phyloP scores from a whole-genome alignment of 2,329 filamentous ascomycete genomes.

The Verruconis gallopava region DNA sequence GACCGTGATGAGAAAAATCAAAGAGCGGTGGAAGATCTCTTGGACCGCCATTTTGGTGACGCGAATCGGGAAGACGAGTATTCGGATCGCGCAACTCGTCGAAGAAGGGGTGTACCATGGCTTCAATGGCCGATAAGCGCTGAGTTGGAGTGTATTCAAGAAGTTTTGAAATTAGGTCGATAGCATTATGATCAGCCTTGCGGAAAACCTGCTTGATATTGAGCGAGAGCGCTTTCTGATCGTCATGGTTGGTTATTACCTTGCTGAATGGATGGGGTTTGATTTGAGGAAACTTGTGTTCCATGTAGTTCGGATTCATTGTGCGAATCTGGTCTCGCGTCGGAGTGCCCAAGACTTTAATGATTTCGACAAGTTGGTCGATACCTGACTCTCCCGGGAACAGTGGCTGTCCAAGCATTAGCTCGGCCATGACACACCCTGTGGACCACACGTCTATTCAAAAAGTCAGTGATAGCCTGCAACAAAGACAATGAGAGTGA shows the following conservation, averaged over 20 bases:
- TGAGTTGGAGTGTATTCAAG: constrained; percentile 97
- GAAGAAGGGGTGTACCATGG: constrained; percentile 98
- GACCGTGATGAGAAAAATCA: constrained; percentile 90
- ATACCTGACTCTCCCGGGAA: constrained; percentile 98
- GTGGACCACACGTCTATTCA: constrained; percentile 91
- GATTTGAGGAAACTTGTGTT: constrained; percentile 99
- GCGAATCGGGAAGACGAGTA: constrained; percentile 86
- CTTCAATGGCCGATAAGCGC: constrained; percentile 82
- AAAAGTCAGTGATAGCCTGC: constrained; percentile 4
- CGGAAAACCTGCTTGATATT: constrained; percentile 61
- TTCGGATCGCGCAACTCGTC: constrained; percentile 88
- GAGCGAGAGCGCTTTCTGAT: constrained; percentile 10
- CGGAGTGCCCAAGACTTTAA: constrained; percentile 94
- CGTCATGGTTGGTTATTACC: constrained; percentile 29
- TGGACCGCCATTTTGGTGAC: constrained; percentile 66
- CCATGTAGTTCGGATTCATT: constrained; percentile 99
- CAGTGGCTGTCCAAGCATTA: constrained; percentile 95
- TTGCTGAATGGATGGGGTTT: constrained; percentile 99
- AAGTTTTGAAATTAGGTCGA: constrained; percentile 85
- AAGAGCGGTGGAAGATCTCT: constrained; percentile 81
- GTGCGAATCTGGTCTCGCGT: constrained; percentile 97
- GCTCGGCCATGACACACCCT: constrained; percentile 96
- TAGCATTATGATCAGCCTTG: constrained; percentile 83
- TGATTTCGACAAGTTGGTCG: constrained; percentile 96
- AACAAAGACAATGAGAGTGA: constrained; percentile 4